Evolutionary conservation across 306 rosid genomes (phyloP), one percentile per base, ranked within the genome.

Genomic region (Gastrolobium villosum): DNA sequence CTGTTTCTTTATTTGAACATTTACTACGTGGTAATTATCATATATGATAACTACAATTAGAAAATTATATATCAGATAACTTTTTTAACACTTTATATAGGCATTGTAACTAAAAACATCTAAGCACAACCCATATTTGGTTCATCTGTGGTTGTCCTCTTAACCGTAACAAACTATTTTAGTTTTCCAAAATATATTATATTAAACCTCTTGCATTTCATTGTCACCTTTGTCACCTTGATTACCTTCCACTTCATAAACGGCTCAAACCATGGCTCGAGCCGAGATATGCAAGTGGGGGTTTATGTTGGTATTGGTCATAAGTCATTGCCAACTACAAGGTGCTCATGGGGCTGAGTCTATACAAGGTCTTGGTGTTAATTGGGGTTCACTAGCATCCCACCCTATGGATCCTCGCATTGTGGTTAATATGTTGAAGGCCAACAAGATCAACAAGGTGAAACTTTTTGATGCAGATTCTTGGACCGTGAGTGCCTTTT

Each of bases 401-500:
- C 87, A 89, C 76, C 87, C 87, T 45, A 37, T 90, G 80, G 14
- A 50, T 8, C 87, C 97, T 1, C 2, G 0, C 10, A 82, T 79
- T 3, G 97, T 94, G 67, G 93, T 83, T 3, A 70, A 81, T 3
- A 11, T 92, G 88, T 65, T 94, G 45, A 89, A 89, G 76, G 92
- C 88, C 62, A 94, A 94, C n/a, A 91, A 89, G 2, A 87, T 94
- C 44, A 82, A 83, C n/a, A 90, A 89, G 79, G 91, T 86, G 4
- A 94, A 94, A 76, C 86, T 94, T 40, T 94, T 94, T 30, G 99
- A 92, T 10, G 81, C 97, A 2, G 97, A 94, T 74, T 61, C 87
- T 34, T 50, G 82, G 87, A 78, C 79, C 1, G 79, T 94, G 3
- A 31, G 72, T 31, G 86, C 92, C 3, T 78, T 92, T 40, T 35